A percentile compares a stretch with the other conserved stretches of the same genome.
phyloP scores from a whole-genome alignment of 805 yeast genomes.

The Phaffomyces antillensis region DNA sequence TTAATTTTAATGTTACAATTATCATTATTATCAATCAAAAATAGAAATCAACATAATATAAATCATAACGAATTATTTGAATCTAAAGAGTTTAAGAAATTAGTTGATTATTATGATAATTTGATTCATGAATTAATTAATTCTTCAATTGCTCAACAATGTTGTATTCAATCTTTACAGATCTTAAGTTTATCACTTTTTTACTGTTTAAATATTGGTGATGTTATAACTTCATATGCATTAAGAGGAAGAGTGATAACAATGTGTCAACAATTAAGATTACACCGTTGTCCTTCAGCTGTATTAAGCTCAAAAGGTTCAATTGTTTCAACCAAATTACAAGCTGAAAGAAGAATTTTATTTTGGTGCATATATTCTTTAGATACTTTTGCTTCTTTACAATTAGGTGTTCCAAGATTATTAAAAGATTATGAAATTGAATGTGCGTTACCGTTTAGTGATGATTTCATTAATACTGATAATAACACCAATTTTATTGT shows the following conservation, averaged over 20 bases:
- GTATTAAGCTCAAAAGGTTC: slow-evolving; percentile 63
- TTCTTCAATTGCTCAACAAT: slow-evolving; percentile 51
- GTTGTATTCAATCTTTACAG: slow-evolving; percentile 65
- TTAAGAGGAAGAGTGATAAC: slow-evolving; percentile 69
- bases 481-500: slow-evolving; percentile 48
- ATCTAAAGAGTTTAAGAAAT: slow-evolving; percentile 5
- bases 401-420: slow-evolving; percentile 76
- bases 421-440: slow-evolving; percentile 77
- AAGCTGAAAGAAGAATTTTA: slow-evolving; percentile 72
- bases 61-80: slow-evolving; percentile 3
- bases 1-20: slow-evolving; percentile 40
- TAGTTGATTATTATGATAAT: slow-evolving; percentile 47
- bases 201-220: slow-evolving; percentile 68
- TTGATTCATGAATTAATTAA: slow-evolving; percentile 56
- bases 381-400: slow-evolving; percentile 68
- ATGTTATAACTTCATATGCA: slow-evolving; percentile 65
- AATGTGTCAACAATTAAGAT: slow-evolving; percentile 78
- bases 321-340: slow-evolving; percentile 59
- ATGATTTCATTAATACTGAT: slow-evolving; percentile 33
- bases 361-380: slow-evolving; percentile 81
- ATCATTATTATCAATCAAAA: slow-evolving; percentile 29
- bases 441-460: slow-evolving; percentile 72
- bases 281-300: slow-evolving; percentile 84
- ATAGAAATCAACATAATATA: not conserved
- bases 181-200: slow-evolving; percentile 60